Evolutionary conservation across 2,329 filamentous ascomycete genomes (phyloP).

Genomic region (Diplodia sapinea): DNA sequence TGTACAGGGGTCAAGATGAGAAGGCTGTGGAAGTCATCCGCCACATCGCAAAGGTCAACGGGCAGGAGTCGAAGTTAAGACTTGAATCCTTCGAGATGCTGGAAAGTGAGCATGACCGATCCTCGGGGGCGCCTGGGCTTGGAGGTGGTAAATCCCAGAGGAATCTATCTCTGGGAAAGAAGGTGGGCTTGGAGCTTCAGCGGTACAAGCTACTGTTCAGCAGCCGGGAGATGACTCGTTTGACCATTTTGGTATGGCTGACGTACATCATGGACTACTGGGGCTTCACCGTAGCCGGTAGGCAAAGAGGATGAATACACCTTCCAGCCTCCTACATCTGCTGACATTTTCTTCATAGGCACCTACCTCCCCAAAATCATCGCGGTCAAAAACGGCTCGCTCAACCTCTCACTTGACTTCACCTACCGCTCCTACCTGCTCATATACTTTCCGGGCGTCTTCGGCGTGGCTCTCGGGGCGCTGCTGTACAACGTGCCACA

Average conservation of each 20-base stretch:
- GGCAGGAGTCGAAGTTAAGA: constrained; percentile 43
- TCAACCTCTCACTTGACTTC: constrained; percentile 51
- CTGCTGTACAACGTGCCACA: constrained; percentile 53
- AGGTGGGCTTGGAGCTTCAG: constrained; percentile 49
- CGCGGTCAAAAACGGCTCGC: constrained; percentile 57
- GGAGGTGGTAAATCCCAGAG: constrained; percentile 43
- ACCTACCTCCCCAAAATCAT: constrained; percentile 59
- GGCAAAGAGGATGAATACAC: neutral
- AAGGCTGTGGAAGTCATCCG: constrained; percentile 56
- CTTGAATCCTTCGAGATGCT: constrained; percentile 47
- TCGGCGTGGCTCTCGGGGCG: constrained; percentile 58
- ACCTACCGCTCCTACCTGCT: constrained; percentile 62
- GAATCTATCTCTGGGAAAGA: constrained; percentile 36
- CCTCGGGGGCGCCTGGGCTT: constrained; percentile 36
- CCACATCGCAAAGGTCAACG: constrained; percentile 53
- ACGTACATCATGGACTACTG: constrained; percentile 60
- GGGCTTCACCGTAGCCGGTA: constrained; percentile 57
- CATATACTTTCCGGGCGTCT: constrained; percentile 60
- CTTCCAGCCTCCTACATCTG: too few species aligned
- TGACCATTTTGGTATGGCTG: constrained; percentile 58
- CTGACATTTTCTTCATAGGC: constrained; percentile 39
- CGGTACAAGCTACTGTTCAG: constrained; percentile 56
- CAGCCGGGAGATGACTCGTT: constrained; percentile 48
- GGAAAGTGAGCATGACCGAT: constrained; percentile 40
- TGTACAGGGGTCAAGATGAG: constrained; percentile 60